A percentile compares a stretch with the other conserved stretches of the same genome.
Conservation (phyloP, 169 alveolate species). For the Cryptosporidium xiaoi region DNA sequence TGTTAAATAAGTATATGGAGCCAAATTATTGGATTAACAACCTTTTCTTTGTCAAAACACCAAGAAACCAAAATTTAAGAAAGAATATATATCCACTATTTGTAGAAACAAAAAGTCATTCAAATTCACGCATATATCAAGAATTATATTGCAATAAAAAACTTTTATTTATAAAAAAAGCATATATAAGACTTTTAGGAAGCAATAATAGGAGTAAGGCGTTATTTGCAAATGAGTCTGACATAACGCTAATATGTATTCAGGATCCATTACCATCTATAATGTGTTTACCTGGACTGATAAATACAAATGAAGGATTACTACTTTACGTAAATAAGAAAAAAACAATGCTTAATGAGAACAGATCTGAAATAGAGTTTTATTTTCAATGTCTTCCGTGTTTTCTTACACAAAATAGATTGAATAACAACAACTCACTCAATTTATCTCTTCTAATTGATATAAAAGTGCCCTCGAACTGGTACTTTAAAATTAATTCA, state of each 20-base stretch:
- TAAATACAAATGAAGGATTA: not conserved
- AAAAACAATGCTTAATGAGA: not conserved
- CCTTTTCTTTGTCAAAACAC: slow-evolving; percentile 1
- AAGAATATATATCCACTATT: slow-evolving; percentile 19
- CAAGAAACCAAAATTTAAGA: not conserved
- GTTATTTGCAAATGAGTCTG: slow-evolving; percentile 16
- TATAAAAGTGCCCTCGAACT: slow-evolving; percentile 18
- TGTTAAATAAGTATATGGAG: slow-evolving; percentile 12
- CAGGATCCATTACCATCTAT: slow-evolving; percentile 10
- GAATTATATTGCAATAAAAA: not conserved
- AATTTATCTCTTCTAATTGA: not conserved
- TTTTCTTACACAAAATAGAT: slow-evolving; percentile 1
- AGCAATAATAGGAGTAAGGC: not conserved
- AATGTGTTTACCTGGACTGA: not conserved
- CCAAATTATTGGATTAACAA: slow-evolving; percentile 27
- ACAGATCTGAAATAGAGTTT: not conserved
- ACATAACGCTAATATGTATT: slow-evolving; percentile 21
- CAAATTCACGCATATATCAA: too few species aligned
- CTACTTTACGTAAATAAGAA: slow-evolving; percentile 19
- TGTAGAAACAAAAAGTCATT: not conserved
- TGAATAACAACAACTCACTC: not conserved
- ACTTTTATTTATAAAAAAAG: slow-evolving; percentile 20
- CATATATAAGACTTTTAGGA: not conserved
- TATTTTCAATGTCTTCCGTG: slow-evolving; percentile 48
- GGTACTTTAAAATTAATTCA: slow-evolving; percentile 7